phyloP scores from a whole-genome alignment of 1,139 yeast species.

The Candida buenavistaensis region DNA sequence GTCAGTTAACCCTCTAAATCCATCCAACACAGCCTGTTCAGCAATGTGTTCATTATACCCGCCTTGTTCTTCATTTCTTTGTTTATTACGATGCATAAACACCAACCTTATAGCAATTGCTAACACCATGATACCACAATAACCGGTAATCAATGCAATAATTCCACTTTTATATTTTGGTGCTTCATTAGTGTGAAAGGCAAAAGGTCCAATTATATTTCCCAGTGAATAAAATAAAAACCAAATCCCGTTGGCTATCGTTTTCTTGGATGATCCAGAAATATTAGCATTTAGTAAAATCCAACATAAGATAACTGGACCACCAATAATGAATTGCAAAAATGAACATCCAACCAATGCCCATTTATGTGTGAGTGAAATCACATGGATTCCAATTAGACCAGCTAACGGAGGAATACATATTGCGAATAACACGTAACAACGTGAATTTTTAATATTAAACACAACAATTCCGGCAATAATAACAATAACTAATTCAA shows the following conservation, averaged over 20 bases:
- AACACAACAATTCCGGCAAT: slow-evolving; percentile 24
- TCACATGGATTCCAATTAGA: slow-evolving; percentile 23
- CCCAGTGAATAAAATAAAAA: slow-evolving; percentile 30
- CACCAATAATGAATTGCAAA: slow-evolving; percentile 34
- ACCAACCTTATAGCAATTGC: slow-evolving; percentile 21
- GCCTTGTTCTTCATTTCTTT: slow-evolving; percentile 24
- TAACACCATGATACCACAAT: slow-evolving; percentile 26
- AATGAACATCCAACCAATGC: slow-evolving; percentile 33
- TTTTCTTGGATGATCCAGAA: slow-evolving; percentile 27
- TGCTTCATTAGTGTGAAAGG: slow-evolving; percentile 28
- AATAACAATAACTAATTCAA: slow-evolving; percentile 31
- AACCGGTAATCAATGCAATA: slow-evolving; percentile 27
- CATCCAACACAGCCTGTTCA: slow-evolving; percentile 29
- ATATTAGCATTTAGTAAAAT: slow-evolving; percentile 25
- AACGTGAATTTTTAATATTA: slow-evolving; percentile 19
- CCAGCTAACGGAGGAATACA: slow-evolving; percentile 26
- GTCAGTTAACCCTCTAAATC: slow-evolving; percentile 35
- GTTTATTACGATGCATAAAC: slow-evolving; percentile 23
- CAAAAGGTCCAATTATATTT: slow-evolving; percentile 29
- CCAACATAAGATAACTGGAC: slow-evolving; percentile 34
- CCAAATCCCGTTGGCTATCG: slow-evolving; percentile 27
- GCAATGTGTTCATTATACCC: slow-evolving; percentile 24
- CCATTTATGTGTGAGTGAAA: slow-evolving; percentile 22
- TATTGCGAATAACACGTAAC: slow-evolving; percentile 19
- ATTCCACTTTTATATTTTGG: slow-evolving; percentile 31